Evolutionary conservation across 1,284 basidiomycete genomes (phyloP).

Genomic region (Ceratobasidium theobromae): DNA sequence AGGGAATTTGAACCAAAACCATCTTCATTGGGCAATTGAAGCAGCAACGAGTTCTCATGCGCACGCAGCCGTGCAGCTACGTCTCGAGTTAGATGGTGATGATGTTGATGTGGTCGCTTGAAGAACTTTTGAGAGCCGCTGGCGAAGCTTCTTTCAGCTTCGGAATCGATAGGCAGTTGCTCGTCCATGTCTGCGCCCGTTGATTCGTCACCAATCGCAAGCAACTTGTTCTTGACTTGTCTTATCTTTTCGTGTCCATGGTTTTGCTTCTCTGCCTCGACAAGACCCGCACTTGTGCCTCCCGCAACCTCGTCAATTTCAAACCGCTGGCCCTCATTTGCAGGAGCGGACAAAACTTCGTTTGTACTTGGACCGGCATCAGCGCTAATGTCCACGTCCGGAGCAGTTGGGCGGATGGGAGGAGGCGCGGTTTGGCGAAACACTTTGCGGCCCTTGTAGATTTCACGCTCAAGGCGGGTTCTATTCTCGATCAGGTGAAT

Average conservation of each 20-base stretch:
- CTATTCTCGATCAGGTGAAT: conserved; percentile 91
- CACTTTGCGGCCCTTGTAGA: conserved; percentile 75
- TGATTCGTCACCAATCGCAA: neutral
- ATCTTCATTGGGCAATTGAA: neutral
- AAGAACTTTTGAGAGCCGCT: conserved; percentile 26
- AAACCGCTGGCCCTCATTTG: conserved; percentile 4
- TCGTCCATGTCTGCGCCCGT: neutral
- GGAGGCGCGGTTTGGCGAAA: conserved; percentile 55
- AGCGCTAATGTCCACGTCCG: conserved; percentile 14
- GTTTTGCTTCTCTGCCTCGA: neutral
- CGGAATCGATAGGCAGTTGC: conserved; percentile 28
- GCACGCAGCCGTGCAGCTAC: conserved; percentile 1
- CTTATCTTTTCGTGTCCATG: neutral
- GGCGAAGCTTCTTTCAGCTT: conserved; percentile 22
- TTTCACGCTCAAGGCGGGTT: conserved; percentile 75
- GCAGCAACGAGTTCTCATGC: neutral
- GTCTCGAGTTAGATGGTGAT: conserved; percentile 3
- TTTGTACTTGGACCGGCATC: conserved; percentile 23
- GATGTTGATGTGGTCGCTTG: conserved; percentile 25
- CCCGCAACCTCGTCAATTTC: neutral
- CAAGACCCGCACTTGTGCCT: neutral
- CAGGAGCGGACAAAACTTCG: conserved; percentile 11
- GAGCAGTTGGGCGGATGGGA: conserved; percentile 24
- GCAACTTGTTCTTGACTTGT: conserved; percentile 1
- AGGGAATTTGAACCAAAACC: neutral